phyloP scores from a whole-genome alignment of 2,329 filamentous ascomycete species.

The Aspergillus sp. region DNA sequence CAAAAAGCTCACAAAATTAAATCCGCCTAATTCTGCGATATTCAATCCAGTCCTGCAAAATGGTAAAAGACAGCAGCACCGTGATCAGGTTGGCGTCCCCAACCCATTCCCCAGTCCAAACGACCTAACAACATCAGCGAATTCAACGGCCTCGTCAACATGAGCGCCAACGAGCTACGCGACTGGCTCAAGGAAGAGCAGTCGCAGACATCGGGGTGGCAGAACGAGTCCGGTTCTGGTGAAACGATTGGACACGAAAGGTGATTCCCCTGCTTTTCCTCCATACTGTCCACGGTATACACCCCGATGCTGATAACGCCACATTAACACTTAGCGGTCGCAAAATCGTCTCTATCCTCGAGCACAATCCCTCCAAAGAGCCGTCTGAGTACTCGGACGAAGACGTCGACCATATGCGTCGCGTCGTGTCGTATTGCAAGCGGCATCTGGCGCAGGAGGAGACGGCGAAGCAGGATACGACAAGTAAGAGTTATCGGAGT shows the following conservation, averaged over 20 bases:
- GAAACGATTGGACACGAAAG: slow-evolving; percentile 65
- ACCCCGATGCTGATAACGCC: too few relatives aligned
- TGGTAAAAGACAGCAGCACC: slow-evolving; percentile 54
- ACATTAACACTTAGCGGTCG: slow-evolving; percentile 50
- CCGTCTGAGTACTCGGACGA: slow-evolving; percentile 57
- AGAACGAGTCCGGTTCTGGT: slow-evolving; percentile 52
- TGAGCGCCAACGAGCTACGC: slow-evolving; percentile 61
- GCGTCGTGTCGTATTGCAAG: slow-evolving; percentile 65
- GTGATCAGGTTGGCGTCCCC: slow-evolving; percentile 45
- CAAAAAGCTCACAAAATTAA: not conserved
- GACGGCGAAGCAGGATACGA: slow-evolving; percentile 56
- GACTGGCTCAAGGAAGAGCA: slow-evolving; percentile 62
- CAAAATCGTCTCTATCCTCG: slow-evolving; percentile 63
- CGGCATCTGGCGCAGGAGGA: slow-evolving; percentile 66
- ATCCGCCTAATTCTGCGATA: not conserved
- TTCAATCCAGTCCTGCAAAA: slow-evolving; percentile 28
- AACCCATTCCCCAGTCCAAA: slow-evolving; percentile 9
- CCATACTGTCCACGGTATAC: not conserved
- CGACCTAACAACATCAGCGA: slow-evolving; percentile 47
- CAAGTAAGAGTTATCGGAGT: slow-evolving; percentile 57
- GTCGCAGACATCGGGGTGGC: slow-evolving; percentile 60
- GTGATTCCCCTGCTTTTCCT: slow-evolving; percentile 24
- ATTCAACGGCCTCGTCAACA: slow-evolving; percentile 67
- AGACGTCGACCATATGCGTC: slow-evolving; percentile 61
- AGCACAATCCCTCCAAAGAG: slow-evolving; percentile 60